Evolutionary conservation across 257 asterid species (phyloP).

Genomic region (Solanum infundibuliforme): DNA sequence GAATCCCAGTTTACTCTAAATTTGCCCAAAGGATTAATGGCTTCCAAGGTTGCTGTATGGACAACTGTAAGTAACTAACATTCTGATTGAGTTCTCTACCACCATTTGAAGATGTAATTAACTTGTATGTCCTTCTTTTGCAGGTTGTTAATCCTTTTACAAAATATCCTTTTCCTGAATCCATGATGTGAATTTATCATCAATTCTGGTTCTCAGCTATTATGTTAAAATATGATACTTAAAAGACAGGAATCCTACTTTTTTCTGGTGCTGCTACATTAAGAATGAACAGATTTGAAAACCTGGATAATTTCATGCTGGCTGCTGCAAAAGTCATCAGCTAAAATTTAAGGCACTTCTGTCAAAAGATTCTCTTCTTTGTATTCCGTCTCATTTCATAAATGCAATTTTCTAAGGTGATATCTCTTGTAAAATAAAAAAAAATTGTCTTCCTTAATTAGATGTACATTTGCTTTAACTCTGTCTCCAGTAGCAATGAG

Average conservation of each 20-base stretch:
- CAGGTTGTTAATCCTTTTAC: slow-evolving; percentile 98
- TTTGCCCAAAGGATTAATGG: slow-evolving; percentile 65
- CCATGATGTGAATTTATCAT: background rate
- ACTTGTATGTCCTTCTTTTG: slow-evolving; percentile 14
- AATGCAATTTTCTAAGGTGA: background rate
- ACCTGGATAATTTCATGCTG: background rate
- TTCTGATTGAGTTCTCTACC: background rate
- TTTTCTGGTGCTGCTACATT: background rate
- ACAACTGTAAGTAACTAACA: slow-evolving; percentile 56
- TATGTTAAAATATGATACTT: background rate
- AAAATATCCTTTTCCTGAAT: slow-evolving; percentile 64
- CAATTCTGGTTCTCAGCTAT: background rate
- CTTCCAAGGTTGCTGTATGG: slow-evolving; percentile 90
- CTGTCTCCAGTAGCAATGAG: slow-evolving; percentile 75
- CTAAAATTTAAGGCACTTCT: background rate
- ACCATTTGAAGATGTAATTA: background rate
- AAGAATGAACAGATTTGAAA: background rate
- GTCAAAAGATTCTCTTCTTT: background rate
- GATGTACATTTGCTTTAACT: slow-evolving; percentile 54
- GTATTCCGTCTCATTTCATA: background rate
- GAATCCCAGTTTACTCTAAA: slow-evolving; percentile 87
- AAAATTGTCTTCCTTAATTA: slow-evolving; percentile 26
- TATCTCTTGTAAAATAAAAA: background rate
- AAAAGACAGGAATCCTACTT: background rate
- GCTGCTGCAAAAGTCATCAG: background rate